Base-by-base conservation (phyloP, 108 stramenopile genomes). In the Mayamaea pseudoterrestris region DNA sequence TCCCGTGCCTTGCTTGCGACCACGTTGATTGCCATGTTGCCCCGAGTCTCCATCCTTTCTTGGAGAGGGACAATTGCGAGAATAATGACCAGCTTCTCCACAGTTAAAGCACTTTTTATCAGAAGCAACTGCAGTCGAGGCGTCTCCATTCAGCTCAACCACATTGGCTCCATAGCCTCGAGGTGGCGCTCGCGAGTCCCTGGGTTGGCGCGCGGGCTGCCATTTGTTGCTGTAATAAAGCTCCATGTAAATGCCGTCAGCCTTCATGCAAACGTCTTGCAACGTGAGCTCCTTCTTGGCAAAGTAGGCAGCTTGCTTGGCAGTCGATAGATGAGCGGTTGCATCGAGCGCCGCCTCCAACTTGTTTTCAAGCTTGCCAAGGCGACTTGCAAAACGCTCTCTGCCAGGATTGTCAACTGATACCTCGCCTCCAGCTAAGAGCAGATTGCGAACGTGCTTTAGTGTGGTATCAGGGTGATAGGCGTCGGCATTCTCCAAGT, bases 361-460 rank as follows among this genome's bases (percentile, higher is more conserved):
- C 5, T 20, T 5, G 17, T 8, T 13, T 3, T 23, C 35, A 13
- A 39, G 2, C 5, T 5, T 39, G 3, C 3, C 5, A 6, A 39
- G 37, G 23, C 3, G 1, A 6, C n/a, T n/a, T n/a, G n/a, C n/a
- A n/a, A n/a, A n/a, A n/a, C n/a, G n/a, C n/a, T n/a, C n/a, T n/a
- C n/a, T n/a, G n/a, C n/a, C n/a, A n/a, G n/a, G n/a, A n/a, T 4
- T 3, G 24, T 29, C 22, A 30, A 6, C 11, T 29, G 6, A 40
- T 41, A 13, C n/a, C 41, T 30, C 5, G 27, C 25, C n/a, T 28
- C 41, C 2, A 27, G 41, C 8, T 21, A 23, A 18, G 43, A 27
- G 27, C 28, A 54, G 26, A 3, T 28, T 5, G 27, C 40, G 9
- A 54, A 11, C 41, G 43, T 54, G 53, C 1, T 2, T 3, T n/a